Percentiles rank a stretch among this genome's conserved stretches.
phyloP scores from a whole-genome alignment of 345 rosid species.

The Lepidium aucheri region DNA sequence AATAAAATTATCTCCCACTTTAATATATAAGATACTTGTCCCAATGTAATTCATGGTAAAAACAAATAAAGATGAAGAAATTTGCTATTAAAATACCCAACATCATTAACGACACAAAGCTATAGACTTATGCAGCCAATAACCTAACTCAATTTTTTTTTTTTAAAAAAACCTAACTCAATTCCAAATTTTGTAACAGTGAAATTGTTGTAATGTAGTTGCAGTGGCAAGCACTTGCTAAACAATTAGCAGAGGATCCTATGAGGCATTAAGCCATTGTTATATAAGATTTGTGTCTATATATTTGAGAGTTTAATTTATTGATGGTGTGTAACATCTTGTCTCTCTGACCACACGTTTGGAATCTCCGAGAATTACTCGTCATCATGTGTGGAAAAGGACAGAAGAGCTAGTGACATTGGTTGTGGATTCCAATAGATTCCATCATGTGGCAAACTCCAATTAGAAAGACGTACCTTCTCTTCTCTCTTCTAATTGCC shows the following conservation, averaged over 20 bases:
- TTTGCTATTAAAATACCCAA: no score
- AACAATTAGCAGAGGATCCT: slow-evolving; percentile 3
- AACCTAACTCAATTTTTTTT: no score
- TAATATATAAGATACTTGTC: no score
- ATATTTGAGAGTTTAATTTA: background rate
- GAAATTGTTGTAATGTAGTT: background rate
- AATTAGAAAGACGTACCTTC: slow-evolving; percentile 11
- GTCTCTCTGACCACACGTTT: slow-evolving; percentile 16
- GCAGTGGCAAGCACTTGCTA: background rate
- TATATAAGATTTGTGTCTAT: background rate
- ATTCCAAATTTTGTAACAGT: background rate
- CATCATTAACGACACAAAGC: no score
- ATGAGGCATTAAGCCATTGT: background rate
- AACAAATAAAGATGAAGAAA: no score
- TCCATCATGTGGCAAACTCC: slow-evolving; percentile 19
- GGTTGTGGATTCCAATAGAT: slow-evolving; percentile 29
- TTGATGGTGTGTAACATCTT: background rate
- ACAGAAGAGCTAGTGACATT: slow-evolving; percentile 16
- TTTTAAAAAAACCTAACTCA: background rate
- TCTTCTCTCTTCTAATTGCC: slow-evolving; percentile 1
- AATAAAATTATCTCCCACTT: no score
- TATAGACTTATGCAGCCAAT: no score
- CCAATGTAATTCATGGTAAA: no score
- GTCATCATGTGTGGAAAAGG: slow-evolving; percentile 7
- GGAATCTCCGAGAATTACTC: slow-evolving; percentile 22